Percentiles rank a stretch among this genome's conserved stretches.
Conservation (phyloP, 345 rosid genomes). For the Carallia pectinifolia region DNA sequence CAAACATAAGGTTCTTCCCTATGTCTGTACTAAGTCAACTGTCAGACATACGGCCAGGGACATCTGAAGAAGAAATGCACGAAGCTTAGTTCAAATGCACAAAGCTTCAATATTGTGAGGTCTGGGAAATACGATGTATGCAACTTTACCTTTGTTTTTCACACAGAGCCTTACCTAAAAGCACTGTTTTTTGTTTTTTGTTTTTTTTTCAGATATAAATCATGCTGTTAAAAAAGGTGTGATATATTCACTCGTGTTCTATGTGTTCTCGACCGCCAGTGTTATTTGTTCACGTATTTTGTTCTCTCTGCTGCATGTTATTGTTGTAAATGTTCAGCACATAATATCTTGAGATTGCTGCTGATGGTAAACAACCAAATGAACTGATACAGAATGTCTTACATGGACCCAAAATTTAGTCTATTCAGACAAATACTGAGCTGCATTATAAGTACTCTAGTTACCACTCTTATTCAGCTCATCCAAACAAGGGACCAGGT, state of each 20-base stretch:
- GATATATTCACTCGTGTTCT: not conserved
- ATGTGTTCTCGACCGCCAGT: not conserved
- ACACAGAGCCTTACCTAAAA: not conserved
- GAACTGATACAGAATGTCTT: not conserved
- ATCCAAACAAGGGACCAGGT: not conserved
- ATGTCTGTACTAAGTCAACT: constrained; percentile 15
- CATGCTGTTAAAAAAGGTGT: not conserved
- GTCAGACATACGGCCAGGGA: constrained; percentile 7
- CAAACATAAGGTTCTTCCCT: constrained; percentile 23
- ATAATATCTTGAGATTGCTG: not conserved
- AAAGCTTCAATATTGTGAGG: no score
- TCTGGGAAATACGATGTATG: no score
- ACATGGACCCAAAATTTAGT: not conserved
- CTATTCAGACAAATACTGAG: not conserved
- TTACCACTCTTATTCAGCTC: not conserved
- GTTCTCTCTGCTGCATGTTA: not conserved
- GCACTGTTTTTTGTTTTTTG: no score
- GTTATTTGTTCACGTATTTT: not conserved
- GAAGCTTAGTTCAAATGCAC: not conserved
- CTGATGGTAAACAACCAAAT: not conserved
- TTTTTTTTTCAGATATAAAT: not conserved
- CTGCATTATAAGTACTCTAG: not conserved
- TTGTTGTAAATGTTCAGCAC: not conserved
- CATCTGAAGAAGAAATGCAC: constrained; percentile 10
- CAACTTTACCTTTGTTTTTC: not conserved